Base-by-base conservation (phyloP, 164 flowering plant genomes). In the Santalum album region DNA sequence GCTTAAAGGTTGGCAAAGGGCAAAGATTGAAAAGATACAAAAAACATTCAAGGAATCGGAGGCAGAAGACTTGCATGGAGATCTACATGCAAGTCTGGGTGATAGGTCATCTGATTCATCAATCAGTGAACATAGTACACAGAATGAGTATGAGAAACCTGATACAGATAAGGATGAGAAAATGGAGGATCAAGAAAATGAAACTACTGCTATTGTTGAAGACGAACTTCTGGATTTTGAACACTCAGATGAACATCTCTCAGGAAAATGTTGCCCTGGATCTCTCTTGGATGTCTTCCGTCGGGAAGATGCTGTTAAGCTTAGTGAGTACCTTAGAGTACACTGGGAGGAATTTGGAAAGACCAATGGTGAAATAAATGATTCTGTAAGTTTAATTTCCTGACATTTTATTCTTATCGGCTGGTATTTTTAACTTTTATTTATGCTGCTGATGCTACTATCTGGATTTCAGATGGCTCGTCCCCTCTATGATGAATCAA, bases 261-360 rank as follows among this genome's bases (percentile, higher is more conserved):
- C 63, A 9, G 67, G 49, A 46, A 67, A 68, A 38, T 53, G 70
- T 53, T 54, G 22, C 53, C 69, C 81, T 18, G 96, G 88, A 62
- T 84, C 76, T 53, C 54, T 66, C 58, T 92, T 96, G 97, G 95
- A 90, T 70, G 75, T 92, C 54, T 92, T 89, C 51, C 84, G 88
- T 14, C 73, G 87, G 42, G 73, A 82, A 73, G 99, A 92, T 77
- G 80, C 77, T 61, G 81, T 87, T 45, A 85, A 77, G 67, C 57
- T 92, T 56, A 66, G 59, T 42, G 84, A 87, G 60, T 92, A 83
- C 73, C 50, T 89, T 63, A 69, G 36, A 67, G 45, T 58, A 17
- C 84, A 83, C 54, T 68, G 74, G 66, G 50, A 66, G 62, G 90
- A 79, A 40, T 67, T 78, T 56, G 66, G 70, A 60, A 67, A 58